These are phyloP conservation scores for Linnemannia elongata DNA, from an alignment of 192 early-diverging fungal species.

Conservation along the genomic window DNA sequence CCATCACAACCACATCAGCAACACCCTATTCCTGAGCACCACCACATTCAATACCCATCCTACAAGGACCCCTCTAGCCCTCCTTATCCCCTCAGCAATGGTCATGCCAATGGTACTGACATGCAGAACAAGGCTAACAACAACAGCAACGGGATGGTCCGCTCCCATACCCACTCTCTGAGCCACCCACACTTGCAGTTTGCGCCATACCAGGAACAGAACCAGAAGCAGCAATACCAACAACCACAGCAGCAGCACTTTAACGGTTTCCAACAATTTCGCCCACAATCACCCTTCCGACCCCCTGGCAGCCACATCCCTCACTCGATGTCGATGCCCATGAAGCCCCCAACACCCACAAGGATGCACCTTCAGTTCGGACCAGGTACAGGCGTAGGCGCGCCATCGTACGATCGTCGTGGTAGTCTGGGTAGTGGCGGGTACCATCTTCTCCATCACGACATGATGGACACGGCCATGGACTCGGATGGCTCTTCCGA, in stretches of 20 bases:
- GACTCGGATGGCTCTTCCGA: conserved; percentile 45
- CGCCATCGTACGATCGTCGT: neutral
- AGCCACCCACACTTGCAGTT: conserved; percentile 40
- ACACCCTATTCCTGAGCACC: neutral
- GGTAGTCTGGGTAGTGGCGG: neutral
- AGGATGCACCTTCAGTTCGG: conserved; percentile 15
- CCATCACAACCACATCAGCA: neutral
- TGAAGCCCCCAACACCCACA: conserved; percentile 16
- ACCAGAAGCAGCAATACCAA: conserved; percentile 15
- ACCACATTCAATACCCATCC: neutral
- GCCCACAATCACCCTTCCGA: neutral
- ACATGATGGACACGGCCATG: conserved; percentile 21
- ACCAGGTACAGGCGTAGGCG: neutral
- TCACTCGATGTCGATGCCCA: conserved; percentile 26
- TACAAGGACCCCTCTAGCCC: neutral
- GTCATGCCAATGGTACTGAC: neutral
- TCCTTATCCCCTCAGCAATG: neutral
- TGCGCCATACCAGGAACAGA: conserved; percentile 21
- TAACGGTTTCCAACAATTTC: neutral
- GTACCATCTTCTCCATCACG: neutral
- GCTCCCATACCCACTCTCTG: conserved; percentile 34
- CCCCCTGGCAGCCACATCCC: neutral
- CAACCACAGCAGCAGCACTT: conserved; percentile 11
- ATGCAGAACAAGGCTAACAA: neutral
- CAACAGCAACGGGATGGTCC: conserved; percentile 13